These are phyloP conservation scores for Candida khao-thaluensis DNA, from an alignment of 805 yeast species.

Conservation along the genomic window DNA sequence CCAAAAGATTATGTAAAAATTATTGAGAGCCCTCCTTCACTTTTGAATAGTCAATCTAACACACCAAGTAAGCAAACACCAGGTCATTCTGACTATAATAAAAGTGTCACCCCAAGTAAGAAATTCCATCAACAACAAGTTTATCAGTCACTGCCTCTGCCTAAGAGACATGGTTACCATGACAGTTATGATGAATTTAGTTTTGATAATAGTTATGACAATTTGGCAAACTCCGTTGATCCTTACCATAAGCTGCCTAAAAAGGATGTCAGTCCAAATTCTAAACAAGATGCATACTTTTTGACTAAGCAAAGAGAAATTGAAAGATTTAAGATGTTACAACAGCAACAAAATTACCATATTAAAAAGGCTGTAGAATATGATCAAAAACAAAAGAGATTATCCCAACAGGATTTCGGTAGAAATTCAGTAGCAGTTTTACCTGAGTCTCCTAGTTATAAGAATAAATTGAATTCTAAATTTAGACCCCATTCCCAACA, in stretches of 20 bases:
- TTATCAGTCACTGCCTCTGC: conserved; percentile 13
- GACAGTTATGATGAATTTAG: conserved; percentile 18
- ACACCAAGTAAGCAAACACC: conserved; percentile 19
- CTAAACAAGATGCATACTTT: conserved; percentile 19
- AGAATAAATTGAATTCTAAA: conserved; percentile 10
- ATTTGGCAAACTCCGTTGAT: conserved; percentile 12
- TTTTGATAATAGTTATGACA: conserved; percentile 27
- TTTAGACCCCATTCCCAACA: conserved; percentile 20
- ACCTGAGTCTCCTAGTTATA: conserved; percentile 13
- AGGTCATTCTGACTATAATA: conserved; percentile 2
- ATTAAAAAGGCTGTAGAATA: conserved; percentile 18
- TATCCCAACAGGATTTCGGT: conserved; percentile 15
- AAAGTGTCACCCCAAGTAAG: conserved; percentile 16
- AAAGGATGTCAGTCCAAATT: conserved; percentile 2
- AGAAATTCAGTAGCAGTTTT: conserved; percentile 14
- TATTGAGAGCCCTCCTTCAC: conserved; percentile 31
- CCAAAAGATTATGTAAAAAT: conserved; percentile 83
- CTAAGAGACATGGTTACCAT: conserved; percentile 11
- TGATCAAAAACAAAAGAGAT: conserved; percentile 12
- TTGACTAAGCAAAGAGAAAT: conserved; percentile 28
- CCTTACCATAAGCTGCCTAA: conserved; percentile 6
- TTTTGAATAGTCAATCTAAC: conserved; percentile 8
- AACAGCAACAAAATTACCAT: conserved; percentile 32
- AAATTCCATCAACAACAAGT: not conserved
- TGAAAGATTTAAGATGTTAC: conserved; percentile 28